Evolutionary conservation across 352 stramenopile species (phyloP).

Genomic region (Peronospora belbahrii): DNA sequence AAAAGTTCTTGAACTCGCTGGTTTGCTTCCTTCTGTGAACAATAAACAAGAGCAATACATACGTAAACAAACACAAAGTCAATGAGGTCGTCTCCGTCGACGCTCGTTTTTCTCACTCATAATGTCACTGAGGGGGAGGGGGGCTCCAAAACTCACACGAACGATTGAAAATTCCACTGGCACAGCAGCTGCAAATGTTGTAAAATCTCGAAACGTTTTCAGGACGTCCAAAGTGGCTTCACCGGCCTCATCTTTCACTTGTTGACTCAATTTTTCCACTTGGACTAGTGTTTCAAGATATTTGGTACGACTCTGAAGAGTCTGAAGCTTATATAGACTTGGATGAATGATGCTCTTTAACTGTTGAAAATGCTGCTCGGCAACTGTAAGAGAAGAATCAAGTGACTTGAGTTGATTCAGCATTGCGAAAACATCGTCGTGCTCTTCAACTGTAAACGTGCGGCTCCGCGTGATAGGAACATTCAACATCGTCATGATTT

Average conservation of each 20-base stretch:
- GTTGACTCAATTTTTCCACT: conserved; percentile 44
- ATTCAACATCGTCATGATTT: conserved; percentile 14
- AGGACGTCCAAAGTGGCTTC: conserved; percentile 41
- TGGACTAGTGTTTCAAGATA: conserved; percentile 45
- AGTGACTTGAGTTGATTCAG: conserved; percentile 16
- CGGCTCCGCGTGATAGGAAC: background rate
- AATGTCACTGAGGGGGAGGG: too few species aligned
- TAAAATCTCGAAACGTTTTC: conserved; percentile 34
- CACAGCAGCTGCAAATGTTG: conserved; percentile 30
- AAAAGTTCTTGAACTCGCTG: conserved; percentile 40
- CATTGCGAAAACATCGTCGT: conserved; percentile 7
- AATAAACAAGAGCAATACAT: too few species aligned
- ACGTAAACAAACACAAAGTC: too few species aligned
- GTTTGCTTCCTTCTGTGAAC: conserved; percentile 25
- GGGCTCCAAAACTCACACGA: conserved; percentile 21
- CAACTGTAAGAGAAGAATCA: conserved; percentile 14
- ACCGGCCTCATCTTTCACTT: conserved; percentile 26
- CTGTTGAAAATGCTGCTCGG: conserved; percentile 40
- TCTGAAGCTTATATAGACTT: conserved; percentile 21
- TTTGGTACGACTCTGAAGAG: conserved; percentile 30
- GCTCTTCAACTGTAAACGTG: conserved; percentile 12
- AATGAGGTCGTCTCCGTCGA: too few species aligned
- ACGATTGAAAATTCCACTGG: conserved; percentile 39
- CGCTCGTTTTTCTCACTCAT: too few species aligned
- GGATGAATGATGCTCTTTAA: conserved; percentile 38